Base-by-base conservation (phyloP, 345 rosid species). In the Rhodomyrtus tomentosa region DNA sequence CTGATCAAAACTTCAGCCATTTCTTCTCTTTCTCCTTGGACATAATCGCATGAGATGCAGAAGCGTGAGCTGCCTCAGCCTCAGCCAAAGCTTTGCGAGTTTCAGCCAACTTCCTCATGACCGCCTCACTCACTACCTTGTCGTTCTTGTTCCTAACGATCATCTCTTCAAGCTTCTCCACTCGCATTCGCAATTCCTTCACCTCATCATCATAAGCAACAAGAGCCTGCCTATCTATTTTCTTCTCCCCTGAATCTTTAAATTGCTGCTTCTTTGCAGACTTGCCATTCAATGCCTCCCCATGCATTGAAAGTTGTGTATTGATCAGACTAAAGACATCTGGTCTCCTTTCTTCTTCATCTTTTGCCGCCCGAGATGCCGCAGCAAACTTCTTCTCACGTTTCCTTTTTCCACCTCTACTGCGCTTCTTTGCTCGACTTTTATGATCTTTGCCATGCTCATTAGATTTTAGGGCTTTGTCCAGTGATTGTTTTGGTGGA, bases 351-450 rank as follows among this genome's bases (percentile, higher is more conserved):
- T 93, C 98, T 73, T 91, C 93, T 50, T 88, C 93, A 8, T 87
- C 93, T 87, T 91, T 88, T 18, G 93, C 91, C 7, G 91, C 98
- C 87, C 91, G 92, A 81, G 92, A 92, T 55, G 92, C 92, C 52
- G 90, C 96, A 32, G 99, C 98, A 83, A 91, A 91, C 90, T 94
- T 95, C 93, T 92, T 95, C 53, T 86, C 95, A 5, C 95, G 97
- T 88, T 93, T 94, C 91, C 95, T 95, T 91, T 87, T 94, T 84
- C 99, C 98, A 81, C 98, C 98, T 92, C 99, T 92, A 88, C 98
- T 93, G 84, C 93, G 85, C 81, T 91, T 94, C 90, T 91, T 95
- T 85, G 81, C 89, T 72, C 80, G 88, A n/a, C 85, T 89, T 86
- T 90, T 92, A 85, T 90, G 89, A 58, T 49, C 86, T 83, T 91